Evolutionary conservation across 2,329 filamentous ascomycete species (phyloP).

Genomic region (Colletotrichum camelliae): DNA sequence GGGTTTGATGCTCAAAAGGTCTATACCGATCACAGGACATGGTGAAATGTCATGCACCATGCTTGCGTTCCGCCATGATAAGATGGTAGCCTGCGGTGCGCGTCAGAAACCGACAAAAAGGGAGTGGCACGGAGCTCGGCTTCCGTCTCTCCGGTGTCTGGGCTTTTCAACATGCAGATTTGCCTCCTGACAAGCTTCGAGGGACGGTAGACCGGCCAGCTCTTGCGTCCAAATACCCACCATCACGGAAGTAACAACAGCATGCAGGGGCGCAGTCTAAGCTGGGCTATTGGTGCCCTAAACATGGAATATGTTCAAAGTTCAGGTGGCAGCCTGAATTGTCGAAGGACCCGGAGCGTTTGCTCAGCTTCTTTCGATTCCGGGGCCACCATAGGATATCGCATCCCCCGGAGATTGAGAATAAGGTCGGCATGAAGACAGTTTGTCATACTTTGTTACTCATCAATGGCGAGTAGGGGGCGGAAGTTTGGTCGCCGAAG

Average conservation of each 20-base stretch:
- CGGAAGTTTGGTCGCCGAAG: neutral
- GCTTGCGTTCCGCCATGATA: fast-evolving
- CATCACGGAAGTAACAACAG: neutral
- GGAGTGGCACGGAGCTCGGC: neutral
- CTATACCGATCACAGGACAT: fast-evolving
- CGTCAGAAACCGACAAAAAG: neutral
- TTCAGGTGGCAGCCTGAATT: neutral
- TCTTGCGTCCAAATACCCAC: neutral
- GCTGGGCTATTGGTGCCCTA: neutral
- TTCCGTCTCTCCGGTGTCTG: neutral
- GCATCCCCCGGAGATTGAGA: neutral
- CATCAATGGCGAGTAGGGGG: fast-evolving
- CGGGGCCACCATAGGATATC: neutral
- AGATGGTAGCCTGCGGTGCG: neutral
- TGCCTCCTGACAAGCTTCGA: neutral
- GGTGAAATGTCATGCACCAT: neutral
- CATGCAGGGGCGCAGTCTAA: neutral
- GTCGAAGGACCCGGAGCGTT: fast-evolving
- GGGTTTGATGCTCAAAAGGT: fast-evolving
- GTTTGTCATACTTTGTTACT: neutral
- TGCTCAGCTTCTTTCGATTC: neutral
- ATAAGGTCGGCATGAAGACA: neutral
- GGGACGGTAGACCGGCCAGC: neutral
- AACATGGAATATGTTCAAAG: neutral
- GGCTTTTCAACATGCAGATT: neutral